Conservation (phyloP, 1,139 yeast genomes). For the Chernovozyma sophiae-reginae region DNA sequence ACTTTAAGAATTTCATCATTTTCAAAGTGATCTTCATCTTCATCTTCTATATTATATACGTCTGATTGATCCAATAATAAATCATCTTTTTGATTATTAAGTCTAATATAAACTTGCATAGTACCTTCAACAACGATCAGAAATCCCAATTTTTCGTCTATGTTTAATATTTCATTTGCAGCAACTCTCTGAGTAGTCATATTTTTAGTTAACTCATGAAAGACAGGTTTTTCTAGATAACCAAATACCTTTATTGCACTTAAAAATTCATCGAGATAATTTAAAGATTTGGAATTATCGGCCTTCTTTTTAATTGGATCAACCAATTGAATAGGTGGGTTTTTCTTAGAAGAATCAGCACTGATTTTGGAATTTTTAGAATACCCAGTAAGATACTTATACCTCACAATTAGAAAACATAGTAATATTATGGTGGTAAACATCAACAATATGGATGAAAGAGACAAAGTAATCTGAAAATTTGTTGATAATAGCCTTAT, state of each 20-base stretch:
- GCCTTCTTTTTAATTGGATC: slow-evolving; percentile 29
- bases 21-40: slow-evolving; percentile 10
- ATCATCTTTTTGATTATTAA: slow-evolving; percentile 20
- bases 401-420: slow-evolving; percentile 32
- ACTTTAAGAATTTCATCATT: slow-evolving; percentile 28
- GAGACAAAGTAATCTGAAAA: slow-evolving; percentile 31
- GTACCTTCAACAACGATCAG: slow-evolving; percentile 93
- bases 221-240: slow-evolving; percentile 82
- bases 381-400: slow-evolving; percentile 36
- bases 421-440: slow-evolving; percentile 17
- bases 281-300: slow-evolving; percentile 20
- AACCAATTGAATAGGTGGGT: slow-evolving; percentile 17
- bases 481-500: slow-evolving; percentile 24
- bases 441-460: slow-evolving; percentile 27
- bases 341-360: slow-evolving; percentile 11
- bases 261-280: slow-evolving; percentile 81
- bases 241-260: slow-evolving; percentile 94
- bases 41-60: slow-evolving; percentile 3
- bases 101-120: slow-evolving; percentile 70
- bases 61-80: neutral
- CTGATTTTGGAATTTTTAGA: slow-evolving; percentile 18
- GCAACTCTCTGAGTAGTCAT: slow-evolving; percentile 86
- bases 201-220: slow-evolving; percentile 86
- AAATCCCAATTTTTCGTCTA: slow-evolving; percentile 78
- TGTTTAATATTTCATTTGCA: slow-evolving; percentile 67